Evolutionary conservation across 768 basidiomycete genomes (phyloP).

Genomic region (Lentinula aciculospora): DNA sequence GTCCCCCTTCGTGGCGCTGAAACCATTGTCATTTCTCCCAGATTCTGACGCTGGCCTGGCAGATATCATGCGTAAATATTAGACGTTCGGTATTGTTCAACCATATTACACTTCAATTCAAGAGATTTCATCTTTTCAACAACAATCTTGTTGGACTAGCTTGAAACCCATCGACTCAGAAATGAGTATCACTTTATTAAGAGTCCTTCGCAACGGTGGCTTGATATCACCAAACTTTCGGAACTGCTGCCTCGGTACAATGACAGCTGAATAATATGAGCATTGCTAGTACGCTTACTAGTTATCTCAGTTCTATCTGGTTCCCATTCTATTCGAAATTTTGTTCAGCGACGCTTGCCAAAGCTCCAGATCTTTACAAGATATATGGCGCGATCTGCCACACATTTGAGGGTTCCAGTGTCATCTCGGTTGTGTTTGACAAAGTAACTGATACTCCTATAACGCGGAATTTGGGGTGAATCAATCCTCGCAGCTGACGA

Average conservation of each 20-base stretch:
- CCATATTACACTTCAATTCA: no score
- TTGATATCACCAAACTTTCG: neutral
- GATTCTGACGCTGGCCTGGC: no score
- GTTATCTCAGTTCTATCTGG: neutral
- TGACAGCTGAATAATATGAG: neutral
- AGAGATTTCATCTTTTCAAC: no score
- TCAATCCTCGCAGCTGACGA: neutral
- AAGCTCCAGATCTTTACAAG: neutral
- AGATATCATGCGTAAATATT: no score
- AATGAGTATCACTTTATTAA: neutral
- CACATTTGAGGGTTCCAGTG: neutral
- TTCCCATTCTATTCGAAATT: neutral
- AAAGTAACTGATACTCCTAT: neutral
- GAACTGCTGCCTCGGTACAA: neutral
- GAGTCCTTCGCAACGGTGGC: slow-evolving; percentile 5
- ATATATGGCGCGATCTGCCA: neutral
- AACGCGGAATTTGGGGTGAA: neutral
- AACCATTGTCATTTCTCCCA: no score
- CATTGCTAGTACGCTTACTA: no score
- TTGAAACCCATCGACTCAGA: neutral
- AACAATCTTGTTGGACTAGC: no score
- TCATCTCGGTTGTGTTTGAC: neutral
- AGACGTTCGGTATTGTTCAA: no score
- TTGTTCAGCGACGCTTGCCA: neutral
- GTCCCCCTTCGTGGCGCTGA: no score